phyloP scores from a whole-genome alignment of 1,284 basidiomycete genomes.

The Malassezia furfur region DNA sequence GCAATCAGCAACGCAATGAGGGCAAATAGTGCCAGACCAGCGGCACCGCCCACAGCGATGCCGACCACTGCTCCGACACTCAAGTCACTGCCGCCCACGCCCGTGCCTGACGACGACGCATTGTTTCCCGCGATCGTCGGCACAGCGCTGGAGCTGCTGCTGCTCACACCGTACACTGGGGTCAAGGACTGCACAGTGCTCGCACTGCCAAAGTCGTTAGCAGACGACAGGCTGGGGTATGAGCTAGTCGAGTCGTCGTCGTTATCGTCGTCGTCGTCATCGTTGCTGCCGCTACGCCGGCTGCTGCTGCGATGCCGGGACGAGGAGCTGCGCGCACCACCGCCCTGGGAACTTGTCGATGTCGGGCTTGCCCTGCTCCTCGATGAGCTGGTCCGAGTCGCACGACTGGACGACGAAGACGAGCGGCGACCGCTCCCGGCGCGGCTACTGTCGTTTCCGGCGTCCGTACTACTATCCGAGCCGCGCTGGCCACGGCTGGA shows the following conservation, averaged over 20 bases:
- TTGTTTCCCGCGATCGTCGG: background rate
- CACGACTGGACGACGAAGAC: no score
- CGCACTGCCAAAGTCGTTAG: background rate
- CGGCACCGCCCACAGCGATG: conserved; percentile 11
- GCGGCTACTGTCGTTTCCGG: no score
- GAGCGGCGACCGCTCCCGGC: no score
- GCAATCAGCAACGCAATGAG: conserved; percentile 7
- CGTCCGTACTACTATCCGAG: no score
- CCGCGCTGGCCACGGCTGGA: no score
- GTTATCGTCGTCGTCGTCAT: no score
- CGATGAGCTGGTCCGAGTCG: background rate
- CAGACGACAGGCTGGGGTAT: background rate
- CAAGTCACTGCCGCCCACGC: conserved; percentile 1
- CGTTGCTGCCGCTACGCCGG: no score
- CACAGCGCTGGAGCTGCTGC: background rate
- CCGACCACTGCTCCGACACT: conserved; percentile 14
- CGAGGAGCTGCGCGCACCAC: background rate
- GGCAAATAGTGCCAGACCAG: background rate
- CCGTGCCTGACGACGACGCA: background rate
- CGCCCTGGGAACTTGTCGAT: background rate
- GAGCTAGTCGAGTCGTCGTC: background rate
- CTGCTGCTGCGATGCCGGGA: background rate
- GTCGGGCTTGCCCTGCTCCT: background rate
- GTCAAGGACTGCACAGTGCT: background rate
- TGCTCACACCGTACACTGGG: background rate